Conservation (phyloP, 306 rosid species). For the Acacia crassicarpa region DNA sequence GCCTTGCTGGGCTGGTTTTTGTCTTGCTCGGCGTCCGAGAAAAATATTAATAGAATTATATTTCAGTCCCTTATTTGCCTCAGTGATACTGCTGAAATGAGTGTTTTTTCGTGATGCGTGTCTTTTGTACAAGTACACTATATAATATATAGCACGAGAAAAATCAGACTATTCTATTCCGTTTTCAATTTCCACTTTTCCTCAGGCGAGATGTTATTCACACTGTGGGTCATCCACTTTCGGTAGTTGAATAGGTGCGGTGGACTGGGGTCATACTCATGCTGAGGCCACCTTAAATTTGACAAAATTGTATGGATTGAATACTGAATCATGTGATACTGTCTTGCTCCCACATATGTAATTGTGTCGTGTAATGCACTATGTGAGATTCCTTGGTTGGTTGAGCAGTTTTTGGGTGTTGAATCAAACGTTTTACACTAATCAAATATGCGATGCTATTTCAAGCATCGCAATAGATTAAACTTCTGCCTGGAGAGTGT, state of each 20-base stretch:
- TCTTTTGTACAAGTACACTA: background rate
- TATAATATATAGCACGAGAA: background rate
- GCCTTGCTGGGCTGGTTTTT: conserved; percentile 59
- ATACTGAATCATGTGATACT: background rate
- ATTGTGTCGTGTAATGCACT: background rate
- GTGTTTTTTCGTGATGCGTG: background rate
- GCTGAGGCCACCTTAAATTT: background rate
- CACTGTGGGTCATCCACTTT: background rate
- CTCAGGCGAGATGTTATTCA: background rate
- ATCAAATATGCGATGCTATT: background rate
- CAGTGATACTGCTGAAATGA: background rate
- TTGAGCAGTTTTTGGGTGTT: background rate
- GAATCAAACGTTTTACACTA: background rate
- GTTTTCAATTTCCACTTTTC: background rate
- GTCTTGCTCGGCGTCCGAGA: conserved; percentile 53
- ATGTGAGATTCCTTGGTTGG: background rate
- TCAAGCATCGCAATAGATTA: background rate
- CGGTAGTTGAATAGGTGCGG: background rate
- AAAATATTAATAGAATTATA: conserved; percentile 36
- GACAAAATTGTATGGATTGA: background rate
- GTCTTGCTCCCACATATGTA: background rate
- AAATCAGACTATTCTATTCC: background rate
- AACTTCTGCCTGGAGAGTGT: background rate
- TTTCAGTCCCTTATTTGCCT: background rate
- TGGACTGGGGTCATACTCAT: background rate